Evolutionary conservation across 768 basidiomycete species (phyloP).

Genomic region (Coprinopsis sp.): DNA sequence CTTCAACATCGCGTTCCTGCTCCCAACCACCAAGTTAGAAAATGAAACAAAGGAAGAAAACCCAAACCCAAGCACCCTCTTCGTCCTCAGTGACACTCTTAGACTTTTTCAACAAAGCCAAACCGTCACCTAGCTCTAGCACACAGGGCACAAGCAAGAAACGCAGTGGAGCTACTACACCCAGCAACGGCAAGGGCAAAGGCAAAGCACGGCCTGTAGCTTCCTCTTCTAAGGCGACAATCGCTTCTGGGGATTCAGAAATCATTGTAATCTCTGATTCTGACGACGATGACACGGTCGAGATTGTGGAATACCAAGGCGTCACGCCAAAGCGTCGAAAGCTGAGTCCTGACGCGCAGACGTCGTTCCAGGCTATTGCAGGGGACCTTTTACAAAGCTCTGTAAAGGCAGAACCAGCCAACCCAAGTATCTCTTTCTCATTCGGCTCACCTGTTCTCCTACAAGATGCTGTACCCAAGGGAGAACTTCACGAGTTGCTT

Average conservation of each 20-base stretch:
- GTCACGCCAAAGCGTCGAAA: conserved; percentile 18
- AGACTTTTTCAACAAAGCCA: conserved; percentile 10
- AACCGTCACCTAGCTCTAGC: neutral
- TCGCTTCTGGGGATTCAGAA: conserved; percentile 22
- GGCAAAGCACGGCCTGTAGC: no score
- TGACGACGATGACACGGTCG: conserved; percentile 36
- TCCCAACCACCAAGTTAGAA: no score
- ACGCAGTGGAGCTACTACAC: neutral
- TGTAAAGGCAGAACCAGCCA: no score
- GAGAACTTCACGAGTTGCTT: no score
- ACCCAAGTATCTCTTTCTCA: no score
- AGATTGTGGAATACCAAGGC: conserved; percentile 29
- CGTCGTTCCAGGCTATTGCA: no score
- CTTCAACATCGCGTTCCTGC: no score
- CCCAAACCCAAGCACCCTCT: neutral
- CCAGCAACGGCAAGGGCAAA: neutral
- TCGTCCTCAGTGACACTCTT: conserved; percentile 6
- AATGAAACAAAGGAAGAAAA: conserved; percentile 11
- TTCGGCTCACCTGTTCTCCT: no score
- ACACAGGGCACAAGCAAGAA: neutral
- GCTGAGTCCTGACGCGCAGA: conserved; percentile 13
- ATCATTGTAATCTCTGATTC: conserved; percentile 62
- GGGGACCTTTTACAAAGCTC: no score
- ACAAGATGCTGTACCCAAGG: no score
- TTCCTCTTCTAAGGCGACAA: no score